Conservation (phyloP, 1,284 basidiomycete species). For the Leccinum subrobustum region DNA sequence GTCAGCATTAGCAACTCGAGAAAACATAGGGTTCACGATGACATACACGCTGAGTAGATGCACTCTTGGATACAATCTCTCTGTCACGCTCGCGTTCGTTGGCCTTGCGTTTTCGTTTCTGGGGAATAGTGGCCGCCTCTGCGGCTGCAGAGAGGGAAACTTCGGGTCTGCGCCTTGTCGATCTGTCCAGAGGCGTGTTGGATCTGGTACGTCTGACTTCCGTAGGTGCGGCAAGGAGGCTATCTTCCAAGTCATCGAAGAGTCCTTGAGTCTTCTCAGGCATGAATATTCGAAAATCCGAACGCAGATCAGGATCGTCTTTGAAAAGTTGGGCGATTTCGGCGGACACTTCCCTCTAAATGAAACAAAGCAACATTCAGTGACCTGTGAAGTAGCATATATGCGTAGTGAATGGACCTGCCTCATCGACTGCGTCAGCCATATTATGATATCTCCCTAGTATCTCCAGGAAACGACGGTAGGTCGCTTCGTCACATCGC, state of each 20-base stretch:
- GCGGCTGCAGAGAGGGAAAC: constrained; percentile 31
- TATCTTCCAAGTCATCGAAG: constrained; percentile 44
- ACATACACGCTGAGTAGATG: constrained; percentile 28
- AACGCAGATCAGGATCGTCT: constrained; percentile 84
- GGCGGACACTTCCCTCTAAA: constrained; percentile 73
- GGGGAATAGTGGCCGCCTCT: constrained; percentile 41
- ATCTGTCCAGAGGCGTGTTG: constrained; percentile 26
- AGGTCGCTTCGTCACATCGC: constrained; percentile 91
- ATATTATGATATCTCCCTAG: constrained; percentile 65
- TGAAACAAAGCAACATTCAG: constrained; percentile 23
- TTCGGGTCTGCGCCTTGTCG: constrained; percentile 31
- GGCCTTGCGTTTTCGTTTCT: constrained; percentile 64
- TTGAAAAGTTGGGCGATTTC: constrained; percentile 87
- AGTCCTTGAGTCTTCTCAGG: constrained; percentile 62
- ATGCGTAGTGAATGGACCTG: constrained; percentile 39
- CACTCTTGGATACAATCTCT: constrained; percentile 25
- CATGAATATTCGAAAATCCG: constrained; percentile 91
- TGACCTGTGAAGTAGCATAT: constrained; percentile 44
- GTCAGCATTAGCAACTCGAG: constrained; percentile 6
- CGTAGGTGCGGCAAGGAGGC: constrained; percentile 23
- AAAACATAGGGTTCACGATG: not conserved
- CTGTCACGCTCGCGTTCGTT: constrained; percentile 38
- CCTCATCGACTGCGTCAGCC: constrained; percentile 67
- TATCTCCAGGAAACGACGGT: constrained; percentile 93
- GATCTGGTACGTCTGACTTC: constrained; percentile 29